Evolutionary conservation across 192 early-diverging fungal genomes (phyloP), one percentile per base, ranked within the genome.

Genomic region (Kappamyces sp.): DNA sequence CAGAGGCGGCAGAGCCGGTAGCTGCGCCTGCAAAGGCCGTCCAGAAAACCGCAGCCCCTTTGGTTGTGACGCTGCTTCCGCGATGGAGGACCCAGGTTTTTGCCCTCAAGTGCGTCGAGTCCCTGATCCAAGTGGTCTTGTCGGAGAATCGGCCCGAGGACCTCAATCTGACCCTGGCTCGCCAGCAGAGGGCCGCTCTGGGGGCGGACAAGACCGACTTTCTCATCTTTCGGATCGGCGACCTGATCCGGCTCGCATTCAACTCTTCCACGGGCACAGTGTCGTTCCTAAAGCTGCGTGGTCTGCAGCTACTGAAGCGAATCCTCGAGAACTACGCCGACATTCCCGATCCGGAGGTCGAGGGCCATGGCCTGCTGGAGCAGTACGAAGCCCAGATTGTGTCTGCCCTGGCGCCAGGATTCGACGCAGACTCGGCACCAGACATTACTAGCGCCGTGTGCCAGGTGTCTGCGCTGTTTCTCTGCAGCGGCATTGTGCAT

Each of bases 351-450:
- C 93, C 97, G 2, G 93, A 93, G 46, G 83, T 87, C 53, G 86
- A 85, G 10, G 93, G 84, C 41, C 83, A 87, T 47, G 75, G 86
- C 0, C 66, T 98, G 0, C 74, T 99, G 50, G 88, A 87, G 55
- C 92, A 97, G 55, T 97, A 95, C 69, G 89, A 93, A 67, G 92
- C 94, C 0, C 94, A 97, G 66, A 89, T 99, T 47, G 86, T 80
- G 34, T 86, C 96, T 1, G 91, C 94, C 2, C 76, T 99, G 42
- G 88, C 90, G 10, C 90, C 97, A 1, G 87, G 86, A 4, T 91
- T 94, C 58, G 76, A 79, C 3, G 65, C 79, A 0, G 88, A 94
- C 53, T 79, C 86, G 3, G 79, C 84, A 0, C 84, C 89, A 15
- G 84, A 90, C 50, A 77, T 91, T 32, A 75, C 84, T 1, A 83